Conservation (phyloP, 1,139 yeast species). For the Saccharomycopsis hybrid region DNA sequence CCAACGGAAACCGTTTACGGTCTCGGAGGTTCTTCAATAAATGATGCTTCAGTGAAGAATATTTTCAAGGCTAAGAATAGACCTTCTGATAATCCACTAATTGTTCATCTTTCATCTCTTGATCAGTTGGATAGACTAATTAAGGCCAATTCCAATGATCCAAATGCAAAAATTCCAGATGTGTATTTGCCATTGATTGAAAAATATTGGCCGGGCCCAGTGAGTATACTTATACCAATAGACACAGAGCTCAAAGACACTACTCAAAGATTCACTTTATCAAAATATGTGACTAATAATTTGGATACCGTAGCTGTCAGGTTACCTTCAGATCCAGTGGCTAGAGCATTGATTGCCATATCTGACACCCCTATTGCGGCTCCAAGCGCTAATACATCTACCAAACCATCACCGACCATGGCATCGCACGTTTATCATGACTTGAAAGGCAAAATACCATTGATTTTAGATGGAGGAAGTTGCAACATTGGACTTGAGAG, state of each 20-base stretch:
- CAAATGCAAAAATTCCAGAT: constrained; percentile 47
- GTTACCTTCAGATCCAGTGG: constrained; percentile 80
- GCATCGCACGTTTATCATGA: constrained; percentile 85
- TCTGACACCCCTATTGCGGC: constrained; percentile 92
- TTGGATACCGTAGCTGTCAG: constrained; percentile 90
- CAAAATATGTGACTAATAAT: constrained; percentile 73
- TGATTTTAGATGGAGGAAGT: constrained; percentile 84
- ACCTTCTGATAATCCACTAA: constrained; percentile 92
- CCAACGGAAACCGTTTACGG: constrained; percentile 99
- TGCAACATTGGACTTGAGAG: constrained; percentile 91
- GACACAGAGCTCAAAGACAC: constrained; percentile 24
- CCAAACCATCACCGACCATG: constrained; percentile 86
- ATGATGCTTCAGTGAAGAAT: constrained; percentile 63
- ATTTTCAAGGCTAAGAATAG: constrained; percentile 86
- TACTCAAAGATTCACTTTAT: constrained; percentile 42
- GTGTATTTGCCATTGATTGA: constrained; percentile 57
- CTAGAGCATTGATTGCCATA: constrained; percentile 82
- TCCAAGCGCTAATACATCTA: constrained; percentile 95
- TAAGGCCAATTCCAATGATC: constrained; percentile 31
- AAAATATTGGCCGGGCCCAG: constrained; percentile 93
- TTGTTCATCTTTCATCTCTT: constrained; percentile 77
- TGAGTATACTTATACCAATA: constrained; percentile 77
- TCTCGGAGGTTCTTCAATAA: constrained; percentile 79
- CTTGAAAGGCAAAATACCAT: constrained; percentile 71
- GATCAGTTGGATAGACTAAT: constrained; percentile 61